Base-by-base conservation (phyloP, 73 alveolate genomes). In the Strombidium stylifer region DNA sequence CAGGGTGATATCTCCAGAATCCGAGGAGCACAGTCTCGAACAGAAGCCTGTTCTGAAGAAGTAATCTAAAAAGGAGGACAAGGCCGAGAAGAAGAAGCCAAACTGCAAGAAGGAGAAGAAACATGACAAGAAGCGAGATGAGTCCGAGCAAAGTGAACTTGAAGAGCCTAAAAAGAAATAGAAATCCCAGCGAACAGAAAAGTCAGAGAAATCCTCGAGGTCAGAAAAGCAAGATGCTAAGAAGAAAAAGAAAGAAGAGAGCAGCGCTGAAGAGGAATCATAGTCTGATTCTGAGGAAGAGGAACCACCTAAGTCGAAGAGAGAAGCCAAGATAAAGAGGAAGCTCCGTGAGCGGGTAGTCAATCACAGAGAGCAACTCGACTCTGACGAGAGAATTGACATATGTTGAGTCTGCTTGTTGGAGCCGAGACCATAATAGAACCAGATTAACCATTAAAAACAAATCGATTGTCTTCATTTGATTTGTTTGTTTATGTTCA, bases 251-350 rank as follows among this genome's bases (percentile, higher is more conserved):
- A 36, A 56, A 18, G 2, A 36, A 28, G 24, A 28, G 16, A 54
- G 39, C 2, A 36, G 39, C 16, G 5, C 39, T 5, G 54, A 56
- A 56, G 12, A 36, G 7, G 19, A 56, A 34, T 7, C n/a, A 2
- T 4, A 56, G 11, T 18, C 39, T 3, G 54, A 19, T 11, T 52
- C 34, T 56, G 70, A 56, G n/a, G 70, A 56, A 18, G 70, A 36
- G 2, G n/a, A 36, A 3, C 34, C 39, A 54, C 39, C 34, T 56
- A 54, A 56, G 19, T 19, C 18, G 54, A 56, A 54, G n/a, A 36
- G 15, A 20, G 70, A 34, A 2, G 39, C 6, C 15, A 56, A 21
- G 19, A 19, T 6, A 15, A 56, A 35, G 37, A 36, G 39, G 26
- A 32, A 28, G 36, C 12, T 26, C 3, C 27, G 24, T 30, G 70